phyloP scores from a whole-genome alignment of 2,329 filamentous ascomycete species.

The Colletotrichum lini region DNA sequence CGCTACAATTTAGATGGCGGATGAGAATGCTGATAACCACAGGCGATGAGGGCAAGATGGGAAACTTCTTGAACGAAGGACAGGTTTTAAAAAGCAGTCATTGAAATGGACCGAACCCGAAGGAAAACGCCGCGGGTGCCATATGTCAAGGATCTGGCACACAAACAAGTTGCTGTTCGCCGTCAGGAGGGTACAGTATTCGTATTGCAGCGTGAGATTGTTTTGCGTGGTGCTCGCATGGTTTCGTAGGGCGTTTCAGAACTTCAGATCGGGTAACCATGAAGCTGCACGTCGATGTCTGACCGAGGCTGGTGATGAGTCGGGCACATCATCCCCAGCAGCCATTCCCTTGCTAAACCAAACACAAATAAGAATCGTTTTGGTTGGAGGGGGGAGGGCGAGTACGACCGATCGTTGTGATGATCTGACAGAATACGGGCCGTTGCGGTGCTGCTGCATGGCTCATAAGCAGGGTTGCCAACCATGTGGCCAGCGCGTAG shows the following conservation, averaged over 20 bases:
- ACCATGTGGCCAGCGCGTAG: too few relatives aligned
- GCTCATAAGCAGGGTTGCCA: too few relatives aligned
- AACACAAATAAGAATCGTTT: too few relatives aligned
- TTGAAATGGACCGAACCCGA: slow-evolving; percentile 6
- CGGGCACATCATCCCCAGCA: slow-evolving; percentile 1
- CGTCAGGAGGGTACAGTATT: not conserved
- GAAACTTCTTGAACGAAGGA: too few relatives aligned
- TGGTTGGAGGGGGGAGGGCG: too few relatives aligned
- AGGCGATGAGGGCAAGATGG: too few relatives aligned
- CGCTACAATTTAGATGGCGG: not conserved
- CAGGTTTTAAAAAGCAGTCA: not conserved
- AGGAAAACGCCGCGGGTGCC: slow-evolving; percentile 12
- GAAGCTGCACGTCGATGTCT: slow-evolving; percentile 8
- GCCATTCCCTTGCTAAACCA: not conserved
- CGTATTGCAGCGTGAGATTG: slow-evolving; percentile 8
- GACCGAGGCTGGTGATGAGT: slow-evolving; percentile 21
- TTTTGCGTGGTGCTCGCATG: slow-evolving; percentile 17
- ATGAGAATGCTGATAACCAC: too few relatives aligned
- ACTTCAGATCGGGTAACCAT: not conserved
- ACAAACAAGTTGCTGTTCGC: not conserved
- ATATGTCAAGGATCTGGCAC: slow-evolving; percentile 7
- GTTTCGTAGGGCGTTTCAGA: slow-evolving; percentile 35
- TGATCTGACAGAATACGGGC: too few relatives aligned
- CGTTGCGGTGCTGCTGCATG: too few relatives aligned
- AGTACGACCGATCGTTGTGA: too few relatives aligned